phyloP scores from a whole-genome alignment of 768 basidiomycete genomes.

The Leucosporidium scottii region DNA sequence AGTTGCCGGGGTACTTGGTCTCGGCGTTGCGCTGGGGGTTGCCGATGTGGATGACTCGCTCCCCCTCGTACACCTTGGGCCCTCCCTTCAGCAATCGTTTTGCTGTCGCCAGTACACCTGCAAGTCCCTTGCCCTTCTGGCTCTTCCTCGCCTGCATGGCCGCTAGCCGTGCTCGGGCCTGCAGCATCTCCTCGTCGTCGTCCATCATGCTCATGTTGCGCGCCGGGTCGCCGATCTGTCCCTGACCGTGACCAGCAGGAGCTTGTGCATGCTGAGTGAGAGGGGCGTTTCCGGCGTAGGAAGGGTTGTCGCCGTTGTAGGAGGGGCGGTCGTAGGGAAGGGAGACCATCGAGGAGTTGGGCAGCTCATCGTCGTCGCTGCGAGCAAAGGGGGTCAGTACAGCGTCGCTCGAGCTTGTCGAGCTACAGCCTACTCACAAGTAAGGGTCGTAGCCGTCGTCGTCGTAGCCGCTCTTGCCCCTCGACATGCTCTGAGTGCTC shows the following conservation, averaged over 20 bases:
- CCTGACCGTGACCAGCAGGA: slow-evolving; percentile 22
- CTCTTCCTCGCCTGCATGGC: slow-evolving; percentile 22
- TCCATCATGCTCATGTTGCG: slow-evolving; percentile 26
- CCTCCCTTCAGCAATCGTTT: slow-evolving; percentile 10
- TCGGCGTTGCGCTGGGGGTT: slow-evolving; percentile 57
- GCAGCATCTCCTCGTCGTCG: slow-evolving; percentile 32
- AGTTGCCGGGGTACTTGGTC: slow-evolving; percentile 66
- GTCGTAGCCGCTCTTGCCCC: slow-evolving; percentile 2
- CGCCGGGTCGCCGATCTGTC: not conserved
- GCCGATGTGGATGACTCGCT: slow-evolving; percentile 76
- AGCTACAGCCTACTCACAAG: slow-evolving; percentile 12
- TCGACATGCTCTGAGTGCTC: slow-evolving; percentile 2
- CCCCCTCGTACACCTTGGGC: slow-evolving; percentile 47
- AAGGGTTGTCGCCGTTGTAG: not conserved
- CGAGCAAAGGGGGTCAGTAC: not conserved
- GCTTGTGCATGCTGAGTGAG: slow-evolving; percentile 20
- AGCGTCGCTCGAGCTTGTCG: not conserved
- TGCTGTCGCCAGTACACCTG: slow-evolving; percentile 1
- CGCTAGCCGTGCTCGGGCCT: slow-evolving; percentile 14
- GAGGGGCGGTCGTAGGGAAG: slow-evolving; percentile 1
- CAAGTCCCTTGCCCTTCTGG: not conserved
- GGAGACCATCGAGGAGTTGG: not conserved
- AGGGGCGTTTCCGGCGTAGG: slow-evolving; percentile 3
- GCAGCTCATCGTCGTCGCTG: slow-evolving; percentile 28
- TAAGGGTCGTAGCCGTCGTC: slow-evolving; percentile 21